These are phyloP conservation scores for Cordyceps militaris DNA, from an alignment of 2,329 filamentous ascomycete species.

Conservation along the genomic window DNA sequence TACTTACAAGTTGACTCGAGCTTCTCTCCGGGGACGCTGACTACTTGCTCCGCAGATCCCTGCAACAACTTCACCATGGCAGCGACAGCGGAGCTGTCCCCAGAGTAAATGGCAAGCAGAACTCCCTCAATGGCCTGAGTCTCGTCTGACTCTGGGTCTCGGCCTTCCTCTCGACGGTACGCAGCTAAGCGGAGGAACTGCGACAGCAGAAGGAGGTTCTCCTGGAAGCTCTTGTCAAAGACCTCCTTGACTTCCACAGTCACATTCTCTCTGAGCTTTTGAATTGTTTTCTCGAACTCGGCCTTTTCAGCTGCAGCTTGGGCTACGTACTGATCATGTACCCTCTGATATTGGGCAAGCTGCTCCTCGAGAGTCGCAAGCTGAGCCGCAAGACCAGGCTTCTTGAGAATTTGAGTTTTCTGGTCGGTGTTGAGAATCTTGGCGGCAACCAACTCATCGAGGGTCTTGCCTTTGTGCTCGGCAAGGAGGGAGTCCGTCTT, in stretches of 20 bases:
- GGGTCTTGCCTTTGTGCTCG: conserved; percentile 61
- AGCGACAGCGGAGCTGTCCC: conserved; percentile 65
- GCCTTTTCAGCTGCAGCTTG: conserved; percentile 52
- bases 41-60: conserved; percentile 59
- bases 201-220: conserved; percentile 63
- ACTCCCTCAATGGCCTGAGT: conserved; percentile 76
- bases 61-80: conserved; percentile 73
- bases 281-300: conserved; percentile 52
- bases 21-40: conserved; percentile 56
- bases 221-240: conserved; percentile 48
- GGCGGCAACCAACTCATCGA: conserved; percentile 64
- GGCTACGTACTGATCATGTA: conserved; percentile 63
- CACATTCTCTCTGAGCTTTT: conserved; percentile 48
- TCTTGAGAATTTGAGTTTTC: conserved; percentile 70
- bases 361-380: conserved; percentile 67
- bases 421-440: conserved; percentile 77
- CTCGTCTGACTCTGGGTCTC: conserved; percentile 58
- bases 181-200: conserved; percentile 77
- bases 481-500: conserved; percentile 65
- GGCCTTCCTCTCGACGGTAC: conserved; percentile 64
- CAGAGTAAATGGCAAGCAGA: conserved; percentile 70
- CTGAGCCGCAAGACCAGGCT: conserved; percentile 62
- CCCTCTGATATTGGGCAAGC: conserved; percentile 65
- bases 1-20: conserved; percentile 66
- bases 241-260: conserved; percentile 45